These are phyloP conservation scores for Tulasnella sp. DNA, from an alignment of 768 basidiomycete species.

Conservation along the genomic window DNA sequence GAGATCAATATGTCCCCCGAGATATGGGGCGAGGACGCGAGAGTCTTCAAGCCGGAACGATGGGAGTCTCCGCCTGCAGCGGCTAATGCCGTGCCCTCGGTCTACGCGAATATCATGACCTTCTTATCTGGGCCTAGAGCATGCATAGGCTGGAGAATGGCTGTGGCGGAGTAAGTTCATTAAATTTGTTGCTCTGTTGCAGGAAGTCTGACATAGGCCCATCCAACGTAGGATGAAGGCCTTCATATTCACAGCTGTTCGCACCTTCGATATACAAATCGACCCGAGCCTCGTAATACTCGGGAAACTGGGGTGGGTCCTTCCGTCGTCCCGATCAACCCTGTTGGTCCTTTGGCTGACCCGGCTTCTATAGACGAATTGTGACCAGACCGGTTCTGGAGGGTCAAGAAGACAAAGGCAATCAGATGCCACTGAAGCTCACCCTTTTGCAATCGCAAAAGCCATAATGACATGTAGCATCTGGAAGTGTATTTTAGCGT, in stretches of 20 bases:
- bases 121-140: conserved; percentile 15
- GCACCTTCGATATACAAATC: conserved; percentile 10
- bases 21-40: conserved; percentile 18
- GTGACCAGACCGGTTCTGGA: conserved; percentile 3
- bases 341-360: background rate
- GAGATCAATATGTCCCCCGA: conserved; percentile 9
- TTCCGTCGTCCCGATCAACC: no score
- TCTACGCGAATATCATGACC: conserved; percentile 7
- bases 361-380: background rate
- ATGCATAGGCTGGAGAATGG: conserved; percentile 15
- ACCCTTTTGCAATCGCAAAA: background rate
- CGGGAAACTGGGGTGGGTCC: conserved; percentile 2
- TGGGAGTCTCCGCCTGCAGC: background rate
- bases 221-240: conserved; percentile 9
- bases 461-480: background rate
- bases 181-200: no score
- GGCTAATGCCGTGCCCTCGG: conserved; percentile 3
- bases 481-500: background rate
- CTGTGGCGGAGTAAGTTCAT: conserved; percentile 10
- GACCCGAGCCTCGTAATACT: conserved; percentile 4
- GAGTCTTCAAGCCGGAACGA: conserved; percentile 18
- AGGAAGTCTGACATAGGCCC: background rate
- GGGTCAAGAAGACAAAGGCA: background rate
- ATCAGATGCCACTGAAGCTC: background rate
- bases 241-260: conserved; percentile 5